Evolutionary conservation across 345 rosid species (phyloP), one percentile per base, ranked within the genome.

Genomic region (Ceriops zippeliana): DNA sequence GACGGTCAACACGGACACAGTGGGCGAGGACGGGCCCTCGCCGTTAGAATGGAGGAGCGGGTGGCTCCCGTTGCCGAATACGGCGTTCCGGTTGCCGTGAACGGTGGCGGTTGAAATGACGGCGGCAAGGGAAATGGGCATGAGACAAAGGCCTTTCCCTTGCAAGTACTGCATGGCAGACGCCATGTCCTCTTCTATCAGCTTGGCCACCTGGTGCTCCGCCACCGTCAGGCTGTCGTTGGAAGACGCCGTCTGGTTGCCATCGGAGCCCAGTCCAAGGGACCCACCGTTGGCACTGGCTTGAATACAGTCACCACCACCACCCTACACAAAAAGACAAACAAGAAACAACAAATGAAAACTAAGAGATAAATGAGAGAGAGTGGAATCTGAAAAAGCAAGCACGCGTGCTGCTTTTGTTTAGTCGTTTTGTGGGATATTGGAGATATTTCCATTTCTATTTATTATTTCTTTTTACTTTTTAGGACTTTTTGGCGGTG

Each of bases 181-280:
- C 13, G 98, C 97, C 99, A 91, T 95, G 70, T 95, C 99, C 76
- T 95, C 96, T 58, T 95, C 98, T 96, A 95, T 90, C 26, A 95
- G 82, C 83, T 87, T 95, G 0, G 93, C 98, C 56, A 95, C 99
- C 65, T 93, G 96, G 62, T 88, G 86, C 73, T 91, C 99, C 68
- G 96, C 84, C 75, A 85, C 76, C 56, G 90, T 83, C n/a, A 91
- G 42, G 75, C 82, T 81, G 75, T 76, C 73, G 61, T 63, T 7
- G 9, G 37, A 34, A 9, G 37, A 34, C 10, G 37, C 37, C 37
- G 37, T 34, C 37, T 34, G 37, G 9, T 7, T 70, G 58, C 76
- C 78, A 72, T 81, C 61, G n/a, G 76, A 22, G 27, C 63, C 32
- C 13, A 73, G 68, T 17, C 76, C 32, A 35, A 52, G 70, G 71